A percentile compares a stretch with the other conserved stretches of the same genome.
Conservation (phyloP, 305 asterid genomes). For the Andrographis paniculata region DNA sequence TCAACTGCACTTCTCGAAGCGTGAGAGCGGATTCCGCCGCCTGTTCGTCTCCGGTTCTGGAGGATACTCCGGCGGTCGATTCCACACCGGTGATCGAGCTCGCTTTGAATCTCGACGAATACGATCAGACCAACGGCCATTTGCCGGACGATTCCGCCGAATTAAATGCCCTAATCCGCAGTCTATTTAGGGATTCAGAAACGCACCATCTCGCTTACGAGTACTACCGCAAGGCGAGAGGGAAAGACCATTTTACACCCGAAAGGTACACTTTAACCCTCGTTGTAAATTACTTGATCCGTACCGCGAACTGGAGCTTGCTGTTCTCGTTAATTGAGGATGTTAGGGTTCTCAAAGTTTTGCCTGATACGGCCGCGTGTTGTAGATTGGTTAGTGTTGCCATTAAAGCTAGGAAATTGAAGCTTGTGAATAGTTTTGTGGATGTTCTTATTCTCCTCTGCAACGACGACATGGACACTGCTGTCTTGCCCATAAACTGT, state of each 20-base stretch:
- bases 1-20: constrained; percentile 30
- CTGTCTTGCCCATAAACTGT: constrained; percentile 49
- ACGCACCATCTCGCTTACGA: constrained; percentile 54
- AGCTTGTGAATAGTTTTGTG: constrained; percentile 43
- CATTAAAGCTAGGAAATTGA: constrained; percentile 60
- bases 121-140: constrained; percentile 13
- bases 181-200: constrained; percentile 45
- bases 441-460: constrained; percentile 36
- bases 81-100: constrained; percentile 33
- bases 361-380: constrained; percentile 51
- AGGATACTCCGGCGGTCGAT: constrained; percentile 18
- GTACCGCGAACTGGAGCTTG: constrained; percentile 46
- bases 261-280: constrained; percentile 45
- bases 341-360: constrained; percentile 30
- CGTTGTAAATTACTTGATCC: constrained; percentile 56
- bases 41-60: constrained; percentile 49
- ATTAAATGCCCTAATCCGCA: constrained; percentile 47
- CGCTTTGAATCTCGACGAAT: constrained; percentile 38
- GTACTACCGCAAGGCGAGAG: constrained; percentile 47
- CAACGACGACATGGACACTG: constrained; percentile 25
- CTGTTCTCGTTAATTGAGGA: constrained; percentile 42
- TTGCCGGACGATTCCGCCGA: constrained; percentile 37
- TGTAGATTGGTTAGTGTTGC: constrained; percentile 49
- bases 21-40: constrained; percentile 36
- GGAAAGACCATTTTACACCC: constrained; percentile 38